phyloP scores from a whole-genome alignment of 495 filamentous ascomycete species.

The Talaromyces borbonicus region DNA sequence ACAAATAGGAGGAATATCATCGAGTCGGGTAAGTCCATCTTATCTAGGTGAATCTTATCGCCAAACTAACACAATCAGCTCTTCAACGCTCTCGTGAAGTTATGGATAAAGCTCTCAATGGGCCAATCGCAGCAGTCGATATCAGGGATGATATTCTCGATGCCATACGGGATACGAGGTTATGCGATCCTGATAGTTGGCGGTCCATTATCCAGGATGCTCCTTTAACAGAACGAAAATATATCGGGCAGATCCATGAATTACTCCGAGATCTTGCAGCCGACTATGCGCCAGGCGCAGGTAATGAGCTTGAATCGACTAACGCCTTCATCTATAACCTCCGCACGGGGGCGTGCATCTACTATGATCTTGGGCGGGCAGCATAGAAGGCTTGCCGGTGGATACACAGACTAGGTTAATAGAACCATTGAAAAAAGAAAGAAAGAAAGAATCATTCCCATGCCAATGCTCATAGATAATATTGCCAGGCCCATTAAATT shows the following conservation, averaged over 20 bases:
- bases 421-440: neutral
- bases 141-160: conserved; percentile 80
- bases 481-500: no score
- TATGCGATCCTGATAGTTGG: conserved; percentile 83
- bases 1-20: conserved; percentile 77
- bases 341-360: conserved; percentile 61
- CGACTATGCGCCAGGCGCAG: conserved; percentile 30
- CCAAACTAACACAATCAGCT: conserved; percentile 25
- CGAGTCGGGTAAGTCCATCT: conserved; percentile 57
- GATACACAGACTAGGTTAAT: neutral
- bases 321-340: conserved; percentile 79
- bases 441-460: conserved; percentile 1
- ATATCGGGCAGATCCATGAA: conserved; percentile 78
- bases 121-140: conserved; percentile 82
- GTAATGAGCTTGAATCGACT: conserved; percentile 36
- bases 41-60: neutral
- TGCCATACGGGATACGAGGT: conserved; percentile 58
- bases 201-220: conserved; percentile 68
- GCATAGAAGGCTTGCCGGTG: neutral
- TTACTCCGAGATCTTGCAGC: conserved; percentile 54
- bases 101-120: conserved; percentile 55
- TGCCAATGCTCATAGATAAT: neutral
- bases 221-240: conserved; percentile 68
- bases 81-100: conserved; percentile 52
- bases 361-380: conserved; percentile 53